A percentile compares a stretch with the other conserved stretches of the same genome.
phyloP scores from a whole-genome alignment of 345 rosid species.

The Brassica rapa region DNA sequence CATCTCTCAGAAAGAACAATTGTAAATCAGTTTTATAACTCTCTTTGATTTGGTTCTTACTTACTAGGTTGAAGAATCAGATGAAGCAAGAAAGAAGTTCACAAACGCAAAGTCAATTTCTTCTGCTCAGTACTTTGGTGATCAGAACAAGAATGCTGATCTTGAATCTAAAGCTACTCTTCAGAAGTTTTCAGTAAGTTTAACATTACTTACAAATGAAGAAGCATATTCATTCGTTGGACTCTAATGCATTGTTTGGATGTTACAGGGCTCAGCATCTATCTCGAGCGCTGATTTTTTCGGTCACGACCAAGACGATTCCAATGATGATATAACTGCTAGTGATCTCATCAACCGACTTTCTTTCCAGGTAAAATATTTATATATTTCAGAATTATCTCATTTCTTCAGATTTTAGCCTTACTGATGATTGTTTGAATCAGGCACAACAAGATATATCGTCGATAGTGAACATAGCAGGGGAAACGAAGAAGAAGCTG shows the following conservation, averaged over 20 bases:
- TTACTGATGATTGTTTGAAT: slow-evolving; percentile 5
- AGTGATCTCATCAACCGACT: slow-evolving; percentile 86
- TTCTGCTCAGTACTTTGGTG: slow-evolving; percentile 92
- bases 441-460: slow-evolving; percentile 98
- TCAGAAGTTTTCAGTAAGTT: slow-evolving; percentile 91
- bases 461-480: slow-evolving; percentile 87
- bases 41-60: neutral
- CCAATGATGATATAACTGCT: slow-evolving; percentile 73
- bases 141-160: slow-evolving; percentile 59
- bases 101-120: slow-evolving; percentile 97
- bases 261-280: slow-evolving; percentile 74
- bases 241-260: slow-evolving; percentile 7
- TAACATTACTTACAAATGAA: neutral
- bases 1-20: neutral
- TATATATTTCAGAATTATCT: neutral
- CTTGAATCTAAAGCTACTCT: slow-evolving; percentile 75
- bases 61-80: slow-evolving; percentile 75
- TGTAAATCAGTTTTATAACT: neutral
- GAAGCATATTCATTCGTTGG: too few species aligned
- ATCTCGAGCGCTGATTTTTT: slow-evolving; percentile 97
- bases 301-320: slow-evolving; percentile 56
- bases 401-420: neutral
- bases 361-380: slow-evolving; percentile 80
- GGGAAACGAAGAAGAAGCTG: slow-evolving; percentile 96
- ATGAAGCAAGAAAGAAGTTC: slow-evolving; percentile 98